Conservation (phyloP, 2,329 filamentous ascomycete species). For the Orbilia blumenaviensis region DNA sequence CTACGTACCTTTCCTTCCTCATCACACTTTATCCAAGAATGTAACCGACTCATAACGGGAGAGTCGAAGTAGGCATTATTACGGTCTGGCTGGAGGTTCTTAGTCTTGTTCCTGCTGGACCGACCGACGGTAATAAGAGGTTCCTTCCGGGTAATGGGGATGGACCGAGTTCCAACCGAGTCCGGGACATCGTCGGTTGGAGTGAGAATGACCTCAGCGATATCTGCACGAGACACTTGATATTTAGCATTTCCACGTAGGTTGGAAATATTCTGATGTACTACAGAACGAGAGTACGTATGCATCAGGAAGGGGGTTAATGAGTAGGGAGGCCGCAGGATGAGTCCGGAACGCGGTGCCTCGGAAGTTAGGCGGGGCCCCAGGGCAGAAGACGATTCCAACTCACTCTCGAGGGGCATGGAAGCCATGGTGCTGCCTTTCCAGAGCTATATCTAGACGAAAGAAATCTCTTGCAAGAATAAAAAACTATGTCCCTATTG, state of each 20-base stretch:
- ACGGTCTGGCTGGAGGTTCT: constrained; percentile 60
- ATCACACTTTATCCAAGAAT: constrained; percentile 66
- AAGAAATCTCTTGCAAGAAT: not conserved
- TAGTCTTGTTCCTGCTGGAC: constrained; percentile 62
- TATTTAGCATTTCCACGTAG: not conserved
- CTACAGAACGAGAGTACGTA: not conserved
- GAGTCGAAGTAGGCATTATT: constrained; percentile 76
- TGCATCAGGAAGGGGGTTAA: not conserved
- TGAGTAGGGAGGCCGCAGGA: not conserved
- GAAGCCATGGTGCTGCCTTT: constrained; percentile 41
- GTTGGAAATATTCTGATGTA: not conserved
- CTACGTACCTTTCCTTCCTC: constrained; percentile 42
- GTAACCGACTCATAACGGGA: constrained; percentile 75
- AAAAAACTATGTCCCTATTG: not conserved
- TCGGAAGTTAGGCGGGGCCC: constrained; percentile 53
- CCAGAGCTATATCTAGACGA: constrained; percentile 33
- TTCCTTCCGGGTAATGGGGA: constrained; percentile 26
- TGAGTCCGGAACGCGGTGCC: not conserved
- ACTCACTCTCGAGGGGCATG: constrained; percentile 46
- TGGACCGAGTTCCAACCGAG: constrained; percentile 44
- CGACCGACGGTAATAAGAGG: constrained; percentile 61
- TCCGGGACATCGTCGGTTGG: constrained; percentile 23
- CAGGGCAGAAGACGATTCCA: constrained; percentile 5
- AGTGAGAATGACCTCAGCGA: constrained; percentile 36
- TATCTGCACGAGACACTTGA: constrained; percentile 26